Evolutionary conservation across 768 basidiomycete species (phyloP), one percentile per base, ranked within the genome.

Genomic region (Lactarius sp.): DNA sequence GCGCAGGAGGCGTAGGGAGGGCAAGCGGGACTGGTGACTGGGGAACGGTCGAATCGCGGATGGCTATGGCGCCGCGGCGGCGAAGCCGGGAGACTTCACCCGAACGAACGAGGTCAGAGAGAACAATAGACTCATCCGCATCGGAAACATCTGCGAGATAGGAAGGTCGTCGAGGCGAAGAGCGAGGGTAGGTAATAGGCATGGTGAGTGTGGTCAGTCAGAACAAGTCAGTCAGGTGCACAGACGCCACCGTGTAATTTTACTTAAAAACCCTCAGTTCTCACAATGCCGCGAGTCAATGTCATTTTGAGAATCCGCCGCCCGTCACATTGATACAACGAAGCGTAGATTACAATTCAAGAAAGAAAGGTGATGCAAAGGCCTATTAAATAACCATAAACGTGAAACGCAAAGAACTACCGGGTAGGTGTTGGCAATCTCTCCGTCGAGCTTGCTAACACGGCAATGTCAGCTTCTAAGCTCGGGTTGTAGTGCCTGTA

Each of bases 51-150:
- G 49, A 64, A 71, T 55, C 70, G 70, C 60, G 55, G 39, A 87
- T 76, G 44, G 85, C 78, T 80, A 89, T 81, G 56, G 88, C 88
- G 12, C 88, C 88, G 66, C 88, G 77, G 60, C 88, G 77, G n/a
- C 88, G 81, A 58, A 90, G 75, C 6, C 88, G 78, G 4, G 88
- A 90, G 0, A 86, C 85, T 70, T 90, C 88, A 16, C 84, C 88
- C 1, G 85, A 85, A 56, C 88, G 85, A 16, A 90, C 79, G 47
- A 90, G 79, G 72, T 90, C 88, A 2, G 86, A 87, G 51, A 90
- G 80, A 20, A 88, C 82, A 60, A 90, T 85, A 37, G 84, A 80
- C 70, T 85, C 85, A 68, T 90, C 88, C 2, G 77, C 79, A 62
- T 87, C 85, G 42, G 77, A 76, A 33, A 68, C 44, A 54, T 56